Evolutionary conservation across 805 yeast species (phyloP), one percentile per base, ranked within the genome.

Genomic region (Zygoascus flipseniorum): DNA sequence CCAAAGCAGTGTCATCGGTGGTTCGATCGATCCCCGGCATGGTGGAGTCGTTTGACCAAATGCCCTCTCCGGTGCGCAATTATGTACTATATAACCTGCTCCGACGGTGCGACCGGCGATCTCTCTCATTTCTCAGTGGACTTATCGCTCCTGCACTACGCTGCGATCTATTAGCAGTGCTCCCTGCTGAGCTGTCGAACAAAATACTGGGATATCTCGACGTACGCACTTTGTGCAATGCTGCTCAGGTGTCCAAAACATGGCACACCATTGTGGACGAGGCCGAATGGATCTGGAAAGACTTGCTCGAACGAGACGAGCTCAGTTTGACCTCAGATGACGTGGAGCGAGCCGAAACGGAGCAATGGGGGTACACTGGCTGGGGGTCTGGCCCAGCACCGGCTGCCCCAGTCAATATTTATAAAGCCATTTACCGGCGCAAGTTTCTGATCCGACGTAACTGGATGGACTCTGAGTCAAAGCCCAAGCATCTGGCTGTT

Each of bases 381-480:
- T 67, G 72, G 71, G 18, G 43, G 28, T 11, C 18, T 32, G 16
- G 31, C 45, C 49, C 54, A 9, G 19, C 18, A 16, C 42, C 51
- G 23, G 18, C 23, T 10, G 11, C 52, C 11, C 45, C 49, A 2
- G 55, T 67, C 14, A 71, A 73, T 66, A 58, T 67, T 31, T 79
- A 76, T 60, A 81, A 78, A 67, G 72, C 77, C 39, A 72, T 82
- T 55, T 86, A 83, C 69, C 78, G 83, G 53, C 78, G 85, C 60
- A 74, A 86, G 45, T 65, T 70, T 28, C 66, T 78, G 9, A 80
- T 86, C 41, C 73, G 81, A 43, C 71, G 74, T 52, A 80, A 93
- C 65, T 93, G 99, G 98, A 85, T 81, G 78, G 76, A 83, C 60
- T 85, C 90, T 1, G 69, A 69, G 19, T 85, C 78, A 63, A 73